Evolutionary conservation across 1,139 yeast genomes (phyloP).

Genomic region (Pichia sp.): DNA sequence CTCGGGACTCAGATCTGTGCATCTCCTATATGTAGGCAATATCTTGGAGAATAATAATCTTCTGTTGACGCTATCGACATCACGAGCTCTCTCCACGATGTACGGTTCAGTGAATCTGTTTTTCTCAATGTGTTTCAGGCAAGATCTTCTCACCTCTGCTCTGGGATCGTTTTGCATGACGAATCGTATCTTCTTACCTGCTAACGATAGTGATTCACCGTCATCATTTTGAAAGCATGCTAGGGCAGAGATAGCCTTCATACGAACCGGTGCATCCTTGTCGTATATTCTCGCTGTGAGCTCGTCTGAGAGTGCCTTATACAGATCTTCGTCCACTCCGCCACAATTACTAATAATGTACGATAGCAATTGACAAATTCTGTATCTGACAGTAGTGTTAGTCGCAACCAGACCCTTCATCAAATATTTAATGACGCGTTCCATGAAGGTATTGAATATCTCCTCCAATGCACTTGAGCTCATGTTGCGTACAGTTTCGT

Average conservation of each 20-base stretch:
- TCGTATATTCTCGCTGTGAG: conserved; percentile 64
- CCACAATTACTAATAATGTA: conserved; percentile 65
- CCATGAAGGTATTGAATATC: conserved; percentile 44
- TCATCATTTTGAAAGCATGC: conserved; percentile 66
- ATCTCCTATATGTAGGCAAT: conserved; percentile 62
- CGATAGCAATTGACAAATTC: conserved; percentile 76
- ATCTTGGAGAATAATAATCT: conserved; percentile 65
- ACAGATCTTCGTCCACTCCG: conserved; percentile 69
- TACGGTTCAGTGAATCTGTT: conserved; percentile 47
- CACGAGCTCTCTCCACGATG: conserved; percentile 78
- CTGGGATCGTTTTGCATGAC: conserved; percentile 72
- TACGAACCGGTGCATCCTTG: conserved; percentile 70
- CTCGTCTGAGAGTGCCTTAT: conserved; percentile 54
- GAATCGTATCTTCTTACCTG: conserved; percentile 45
- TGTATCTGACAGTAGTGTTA: conserved; percentile 68
- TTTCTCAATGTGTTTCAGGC: conserved; percentile 61
- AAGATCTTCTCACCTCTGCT: conserved; percentile 87
- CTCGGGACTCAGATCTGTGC: conserved; percentile 50
- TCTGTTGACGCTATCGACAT: conserved; percentile 64
- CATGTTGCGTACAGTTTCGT: conserved; percentile 11
- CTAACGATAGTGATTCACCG: conserved; percentile 36
- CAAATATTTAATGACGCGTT: conserved; percentile 56
- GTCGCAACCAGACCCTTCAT: conserved; percentile 72
- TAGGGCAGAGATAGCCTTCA: conserved; percentile 76
- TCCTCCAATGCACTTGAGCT: conserved; percentile 14